These are phyloP conservation scores for Clausena lansium DNA, from an alignment of 345 rosid species.

Conservation along the genomic window DNA sequence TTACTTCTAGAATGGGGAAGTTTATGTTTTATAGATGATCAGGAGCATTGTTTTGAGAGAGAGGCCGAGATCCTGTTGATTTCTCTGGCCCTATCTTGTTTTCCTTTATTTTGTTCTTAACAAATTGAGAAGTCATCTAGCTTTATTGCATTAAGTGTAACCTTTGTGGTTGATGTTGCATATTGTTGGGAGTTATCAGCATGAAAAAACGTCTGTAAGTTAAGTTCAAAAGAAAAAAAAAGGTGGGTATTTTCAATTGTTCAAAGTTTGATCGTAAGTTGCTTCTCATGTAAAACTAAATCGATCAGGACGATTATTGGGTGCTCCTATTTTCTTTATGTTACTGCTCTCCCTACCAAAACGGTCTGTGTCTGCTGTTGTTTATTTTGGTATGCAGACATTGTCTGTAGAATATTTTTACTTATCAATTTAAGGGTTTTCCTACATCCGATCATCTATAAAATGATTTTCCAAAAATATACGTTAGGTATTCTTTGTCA, in stretches of 20 bases:
- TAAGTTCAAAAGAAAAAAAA: neutral
- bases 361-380: neutral
- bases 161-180: neutral
- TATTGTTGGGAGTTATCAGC: neutral
- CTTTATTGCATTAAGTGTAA: neutral
- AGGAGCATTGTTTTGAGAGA: neutral
- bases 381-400: neutral
- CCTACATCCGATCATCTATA: neutral
- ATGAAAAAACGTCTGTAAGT: neutral
- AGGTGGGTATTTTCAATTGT: neutral
- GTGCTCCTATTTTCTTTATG: neutral
- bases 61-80: neutral
- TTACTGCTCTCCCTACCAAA: neutral
- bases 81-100: no score
- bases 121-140: neutral
- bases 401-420: neutral
- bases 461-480: neutral
- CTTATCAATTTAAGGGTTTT: neutral
- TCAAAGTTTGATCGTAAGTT: neutral
- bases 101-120: neutral
- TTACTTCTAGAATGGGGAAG: neutral
- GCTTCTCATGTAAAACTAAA: neutral
- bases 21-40: neutral
- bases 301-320: no score
- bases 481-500: neutral